Base-by-base conservation (phyloP, 2,329 filamentous ascomycete genomes). In the Chaetomiaceae sp. region DNA sequence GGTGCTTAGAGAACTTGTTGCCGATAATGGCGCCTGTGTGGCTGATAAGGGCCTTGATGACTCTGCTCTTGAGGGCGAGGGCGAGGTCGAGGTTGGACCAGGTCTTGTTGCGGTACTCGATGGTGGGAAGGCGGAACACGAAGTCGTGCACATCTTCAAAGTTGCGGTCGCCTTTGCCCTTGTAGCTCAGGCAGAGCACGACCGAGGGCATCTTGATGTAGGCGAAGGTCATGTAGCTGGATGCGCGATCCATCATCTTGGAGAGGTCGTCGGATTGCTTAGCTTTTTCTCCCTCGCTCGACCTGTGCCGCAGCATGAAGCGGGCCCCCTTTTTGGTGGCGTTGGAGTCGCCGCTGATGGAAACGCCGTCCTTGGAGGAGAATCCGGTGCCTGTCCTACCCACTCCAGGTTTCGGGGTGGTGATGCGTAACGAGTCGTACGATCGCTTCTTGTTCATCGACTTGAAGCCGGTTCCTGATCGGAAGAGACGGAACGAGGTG, bases 51-150 rank as follows among this genome's bases (percentile, higher is more conserved):
- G 94, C 92, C 65, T 90, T 89, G 66, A 96, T 89, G 53, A 97
- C 88, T 42, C 95, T 91, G 67, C 91, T 95, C 74, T 99, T 97
- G 49, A 99, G 78, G 13, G 90, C 87, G 43, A 97, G 77, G 0
- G 92, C 91, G 9, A 99, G 81, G 65, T 99, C 94, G 6, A 99
- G 80, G 67, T 97, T 99, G 6, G 90, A 96, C 94, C 94, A 99
- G 8, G 91, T 97, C 76, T 99, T 99, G 77, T 99, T 99, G 58
- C 90, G 84, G 73, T 96, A 97, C 68, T 99, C 94, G 42, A 99
- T 85, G 2, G 88, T 87, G 3, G 94, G 94, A 72, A 99, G 82
- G 30, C 90, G 85, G 80, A 99, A 99, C 44, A 99, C 94, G 62
- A 99, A 95, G 66, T 97, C 87, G 71, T 99, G 92, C 14, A 99